Conservation (phyloP, 2,329 filamentous ascomycete genomes). For the Curvularia verruculosa region DNA sequence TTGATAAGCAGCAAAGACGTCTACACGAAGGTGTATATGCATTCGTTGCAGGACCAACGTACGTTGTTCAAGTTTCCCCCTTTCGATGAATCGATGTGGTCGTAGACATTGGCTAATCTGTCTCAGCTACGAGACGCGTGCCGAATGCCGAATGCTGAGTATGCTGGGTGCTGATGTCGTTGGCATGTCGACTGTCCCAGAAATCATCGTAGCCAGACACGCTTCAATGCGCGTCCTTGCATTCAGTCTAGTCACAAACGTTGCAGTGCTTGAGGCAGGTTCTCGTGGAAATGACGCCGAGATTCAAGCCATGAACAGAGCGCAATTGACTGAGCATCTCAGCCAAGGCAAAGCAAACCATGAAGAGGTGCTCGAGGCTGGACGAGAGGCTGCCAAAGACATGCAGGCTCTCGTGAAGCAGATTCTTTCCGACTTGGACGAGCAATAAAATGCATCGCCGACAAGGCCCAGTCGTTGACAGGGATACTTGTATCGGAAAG, state of each 20-base stretch:
- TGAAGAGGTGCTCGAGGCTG: constrained; percentile 68
- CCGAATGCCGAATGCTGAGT: constrained; percentile 67
- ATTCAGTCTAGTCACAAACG: constrained; percentile 71
- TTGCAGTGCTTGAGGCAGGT: constrained; percentile 64
- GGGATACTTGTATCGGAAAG: neutral
- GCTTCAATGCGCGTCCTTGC: constrained; percentile 67
- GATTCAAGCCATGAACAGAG: constrained; percentile 57
- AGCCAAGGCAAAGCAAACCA: constrained; percentile 67
- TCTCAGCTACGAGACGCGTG: constrained; percentile 66
- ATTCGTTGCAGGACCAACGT: constrained; percentile 68
- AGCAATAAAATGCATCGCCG: constrained; percentile 15
- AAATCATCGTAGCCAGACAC: constrained; percentile 70
- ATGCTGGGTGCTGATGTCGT: constrained; percentile 70
- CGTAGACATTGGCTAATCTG: constrained; percentile 15
- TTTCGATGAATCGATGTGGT: neutral
- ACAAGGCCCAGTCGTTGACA: neutral
- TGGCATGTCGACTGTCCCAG: constrained; percentile 73
- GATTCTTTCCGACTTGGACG: constrained; percentile 51
- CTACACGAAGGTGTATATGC: constrained; percentile 71
- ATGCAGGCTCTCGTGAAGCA: constrained; percentile 63
- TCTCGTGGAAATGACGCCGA: constrained; percentile 63
- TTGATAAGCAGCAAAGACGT: constrained; percentile 55
- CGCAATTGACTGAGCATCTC: constrained; percentile 61
- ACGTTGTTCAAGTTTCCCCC: constrained; percentile 30
- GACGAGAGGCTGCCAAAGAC: constrained; percentile 64